A percentile compares a stretch with the other conserved stretches of the same genome.
Conservation (phyloP, 192 early-diverging fungal species). For the Lunasporangiospora selenospora region DNA sequence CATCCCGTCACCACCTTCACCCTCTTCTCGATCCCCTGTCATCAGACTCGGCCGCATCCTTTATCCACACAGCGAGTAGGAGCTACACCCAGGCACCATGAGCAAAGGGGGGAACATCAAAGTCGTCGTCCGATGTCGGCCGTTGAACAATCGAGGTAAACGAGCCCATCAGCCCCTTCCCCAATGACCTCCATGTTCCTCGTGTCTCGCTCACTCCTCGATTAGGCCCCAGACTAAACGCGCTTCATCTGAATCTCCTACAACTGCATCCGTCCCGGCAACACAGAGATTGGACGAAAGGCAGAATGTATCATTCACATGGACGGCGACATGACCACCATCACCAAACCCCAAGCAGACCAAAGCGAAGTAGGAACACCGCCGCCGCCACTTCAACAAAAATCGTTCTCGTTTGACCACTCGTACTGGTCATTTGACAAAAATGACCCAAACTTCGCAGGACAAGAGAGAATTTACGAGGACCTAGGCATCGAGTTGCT, state of each 20-base stretch:
- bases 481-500: conserved; percentile 80
- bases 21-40: not conserved
- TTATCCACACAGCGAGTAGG: not conserved
- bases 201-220: not conserved
- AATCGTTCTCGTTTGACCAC: conserved; percentile 85
- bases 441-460: conserved; percentile 65
- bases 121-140: conserved; percentile 83
- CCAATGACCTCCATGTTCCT: not conserved
- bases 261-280: too few species aligned
- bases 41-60: not conserved
- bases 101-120: conserved; percentile 65
- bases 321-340: conserved; percentile 75
- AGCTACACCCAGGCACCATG: conserved; percentile 1
- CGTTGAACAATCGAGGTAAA: conserved; percentile 75
- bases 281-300: conserved; percentile 64
- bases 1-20: too few species aligned
- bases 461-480: conserved; percentile 77
- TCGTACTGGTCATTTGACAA: conserved; percentile 89
- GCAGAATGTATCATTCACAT: conserved; percentile 73
- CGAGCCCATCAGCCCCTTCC: not conserved
- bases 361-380: too few species aligned
- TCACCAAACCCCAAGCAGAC: conserved; percentile 57
- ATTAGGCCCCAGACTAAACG: too few species aligned
- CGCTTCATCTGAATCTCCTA: too few species aligned
- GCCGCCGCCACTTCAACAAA: too few species aligned